Evolutionary conservation across 192 early-diverging fungal genomes (phyloP), one percentile per base, ranked within the genome.

Genomic region (Backusella australiensis): DNA sequence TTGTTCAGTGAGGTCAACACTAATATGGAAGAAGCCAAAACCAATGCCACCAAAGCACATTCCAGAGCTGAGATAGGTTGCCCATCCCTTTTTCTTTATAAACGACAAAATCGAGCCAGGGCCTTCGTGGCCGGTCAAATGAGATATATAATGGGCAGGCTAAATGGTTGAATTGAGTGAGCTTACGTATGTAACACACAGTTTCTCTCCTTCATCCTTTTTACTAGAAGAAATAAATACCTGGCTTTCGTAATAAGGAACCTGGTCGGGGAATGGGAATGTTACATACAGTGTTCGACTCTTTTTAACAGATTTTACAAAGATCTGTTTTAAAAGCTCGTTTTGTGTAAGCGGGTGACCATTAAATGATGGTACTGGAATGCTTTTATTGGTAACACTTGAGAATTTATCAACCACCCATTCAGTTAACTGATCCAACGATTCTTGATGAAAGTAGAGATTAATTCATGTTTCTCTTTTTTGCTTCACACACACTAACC

Each of bases 71-170:
- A 97, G 72, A 36, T 75, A 80, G 34, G 89, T 88, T 6, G 93
- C 95, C 95, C 95, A 98, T 0, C 94, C 94, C 74, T 90, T 90
- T 70, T 88, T 83, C 74, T 96, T 97, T 34, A 98, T 81, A 46
- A 85, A 80, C 6, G 91, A 93, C 44, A 96, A 82, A 26, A 96
- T 85, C 12, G 96, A 96, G 0, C 96, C 96, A 67, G 84, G 80
- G 21, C 90, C 91, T 83, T 97, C 94, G 78, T 96, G 94, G 2
- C 94, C 94, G 75, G 97, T 87, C 46, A 98, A 85, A 78, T 95
- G 94, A 5, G 89, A 89, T 39, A 94, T 72, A 82, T 97, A 97
- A 17, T 82, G 73, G 1, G 84, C 78, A n/a, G 96, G 94, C 81
- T 93, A 85, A 44, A 15, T 29, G 21, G 3, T 71, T 3, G 26